These are phyloP conservation scores for Mycena rosella DNA, from an alignment of 768 basidiomycete genomes.

Conservation along the genomic window DNA sequence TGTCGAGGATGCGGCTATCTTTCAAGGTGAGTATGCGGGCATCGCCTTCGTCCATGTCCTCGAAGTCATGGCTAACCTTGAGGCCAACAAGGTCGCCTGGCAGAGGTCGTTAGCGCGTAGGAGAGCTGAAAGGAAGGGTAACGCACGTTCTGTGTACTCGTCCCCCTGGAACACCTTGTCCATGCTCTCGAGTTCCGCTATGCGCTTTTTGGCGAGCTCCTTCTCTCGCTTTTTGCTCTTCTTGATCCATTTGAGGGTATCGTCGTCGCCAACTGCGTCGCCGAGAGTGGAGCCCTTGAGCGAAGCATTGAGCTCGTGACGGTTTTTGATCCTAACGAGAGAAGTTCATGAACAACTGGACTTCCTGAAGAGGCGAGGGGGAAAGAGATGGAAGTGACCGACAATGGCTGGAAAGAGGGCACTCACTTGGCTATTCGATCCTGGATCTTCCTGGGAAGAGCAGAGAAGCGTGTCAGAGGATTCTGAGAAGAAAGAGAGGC, in stretches of 20 bases:
- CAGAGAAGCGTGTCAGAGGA: slow-evolving; percentile 43
- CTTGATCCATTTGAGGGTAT: slow-evolving; percentile 93
- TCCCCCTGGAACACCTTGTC: slow-evolving; percentile 81
- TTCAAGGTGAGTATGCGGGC: slow-evolving; percentile 96
- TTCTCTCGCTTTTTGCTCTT: slow-evolving; percentile 91
- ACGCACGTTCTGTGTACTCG: slow-evolving; percentile 90
- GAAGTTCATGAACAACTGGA: slow-evolving; percentile 62
- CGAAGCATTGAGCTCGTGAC: slow-evolving; percentile 90
- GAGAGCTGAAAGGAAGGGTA: neutral
- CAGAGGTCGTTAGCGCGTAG: slow-evolving; percentile 10
- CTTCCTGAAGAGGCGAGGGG: slow-evolving; percentile 50
- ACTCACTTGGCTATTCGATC: slow-evolving; percentile 93
- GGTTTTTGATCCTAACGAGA: slow-evolving; percentile 88
- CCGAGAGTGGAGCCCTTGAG: slow-evolving; percentile 95
- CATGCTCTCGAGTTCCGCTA: slow-evolving; percentile 86
- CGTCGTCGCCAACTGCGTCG: slow-evolving; percentile 85
- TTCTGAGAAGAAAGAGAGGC: slow-evolving; percentile 39
- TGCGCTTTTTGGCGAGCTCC: slow-evolving; percentile 86
- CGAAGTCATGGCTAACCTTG: slow-evolving; percentile 96
- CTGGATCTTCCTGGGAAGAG: slow-evolving; percentile 68
- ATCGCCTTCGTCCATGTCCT: slow-evolving; percentile 93
- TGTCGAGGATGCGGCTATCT: slow-evolving; percentile 94
- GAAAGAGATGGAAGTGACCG: slow-evolving; percentile 63
- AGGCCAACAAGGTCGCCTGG: slow-evolving; percentile 91
- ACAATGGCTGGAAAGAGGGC: slow-evolving; percentile 41